Percentiles rank a stretch among this genome's conserved stretches.
phyloP scores from a whole-genome alignment of 2,329 filamentous ascomycete genomes.

The Colletotrichum phormii region DNA sequence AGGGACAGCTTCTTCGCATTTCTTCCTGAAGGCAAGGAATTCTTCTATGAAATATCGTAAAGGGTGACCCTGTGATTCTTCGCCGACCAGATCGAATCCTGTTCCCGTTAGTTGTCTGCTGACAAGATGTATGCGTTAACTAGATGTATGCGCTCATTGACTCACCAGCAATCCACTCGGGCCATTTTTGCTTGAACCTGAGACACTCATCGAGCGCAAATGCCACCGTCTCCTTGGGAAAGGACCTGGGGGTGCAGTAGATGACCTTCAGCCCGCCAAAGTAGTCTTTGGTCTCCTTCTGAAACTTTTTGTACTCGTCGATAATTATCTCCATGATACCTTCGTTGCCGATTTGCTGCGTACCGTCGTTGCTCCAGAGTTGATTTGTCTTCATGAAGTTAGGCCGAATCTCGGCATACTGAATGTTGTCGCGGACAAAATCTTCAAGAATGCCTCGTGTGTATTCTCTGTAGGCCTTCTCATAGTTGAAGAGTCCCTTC shows the following conservation, averaged over 20 bases:
- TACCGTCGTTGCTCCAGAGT: constrained; percentile 69
- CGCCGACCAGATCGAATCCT: constrained; percentile 79
- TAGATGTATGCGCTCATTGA: background rate
- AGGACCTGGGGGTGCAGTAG: constrained; percentile 76
- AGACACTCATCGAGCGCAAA: constrained; percentile 71
- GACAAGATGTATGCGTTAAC: too few species aligned
- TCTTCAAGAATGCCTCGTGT: constrained; percentile 69
- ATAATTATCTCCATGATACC: constrained; percentile 72
- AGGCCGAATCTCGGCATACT: constrained; percentile 78
- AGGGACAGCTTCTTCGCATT: constrained; percentile 57
- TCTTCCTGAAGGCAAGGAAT: constrained; percentile 66
- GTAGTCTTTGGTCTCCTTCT: constrained; percentile 49
- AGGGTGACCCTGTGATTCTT: constrained; percentile 72
- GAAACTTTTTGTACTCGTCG: constrained; percentile 63
- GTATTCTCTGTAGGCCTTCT: constrained; percentile 71
- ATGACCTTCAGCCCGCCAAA: constrained; percentile 78
- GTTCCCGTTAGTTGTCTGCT: constrained; percentile 3
- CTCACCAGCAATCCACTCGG: constrained; percentile 72
- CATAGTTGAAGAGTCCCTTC: constrained; percentile 78
- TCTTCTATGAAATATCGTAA: constrained; percentile 66
- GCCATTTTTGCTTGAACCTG: constrained; percentile 66
- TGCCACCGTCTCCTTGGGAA: constrained; percentile 59
- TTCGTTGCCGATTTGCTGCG: constrained; percentile 61
- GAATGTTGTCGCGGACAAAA: constrained; percentile 73
- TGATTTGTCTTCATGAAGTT: constrained; percentile 75